Evolutionary conservation across 768 basidiomycete species (phyloP).

Genomic region (Suillus subalutaceus): DNA sequence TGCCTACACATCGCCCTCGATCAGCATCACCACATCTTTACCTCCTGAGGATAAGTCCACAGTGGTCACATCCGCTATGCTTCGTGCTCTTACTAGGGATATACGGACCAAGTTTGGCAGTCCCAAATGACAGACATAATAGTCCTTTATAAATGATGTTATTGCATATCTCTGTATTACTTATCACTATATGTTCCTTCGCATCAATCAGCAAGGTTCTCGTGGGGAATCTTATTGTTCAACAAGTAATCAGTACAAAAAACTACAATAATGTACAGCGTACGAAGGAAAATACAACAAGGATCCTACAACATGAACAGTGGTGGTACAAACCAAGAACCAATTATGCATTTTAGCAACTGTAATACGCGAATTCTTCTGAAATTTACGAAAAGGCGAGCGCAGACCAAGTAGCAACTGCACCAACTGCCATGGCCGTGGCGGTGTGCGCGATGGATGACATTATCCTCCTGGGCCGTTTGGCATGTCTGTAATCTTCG

Average conservation of each 20-base stretch:
- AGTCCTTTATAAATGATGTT: neutral
- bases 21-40: constrained; percentile 48
- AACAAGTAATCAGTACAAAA: constrained; percentile 4
- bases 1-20: constrained; percentile 45
- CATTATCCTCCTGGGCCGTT: constrained; percentile 46
- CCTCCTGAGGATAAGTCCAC: constrained; percentile 35
- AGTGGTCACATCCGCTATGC: constrained; percentile 63
- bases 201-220: neutral
- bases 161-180: constrained; percentile 3
- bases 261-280: constrained; percentile 7
- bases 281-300: constrained; percentile 4
- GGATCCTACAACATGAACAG: neutral
- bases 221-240: neutral
- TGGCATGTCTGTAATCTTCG: constrained; percentile 32
- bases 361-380: neutral
- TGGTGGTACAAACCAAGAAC: constrained; percentile 8
- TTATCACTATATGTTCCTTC: neutral
- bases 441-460: constrained; percentile 57
- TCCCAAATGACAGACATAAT: neutral
- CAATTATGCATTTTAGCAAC: constrained; percentile 6
- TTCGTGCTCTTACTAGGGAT: constrained; percentile 43
- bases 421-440: constrained; percentile 65
- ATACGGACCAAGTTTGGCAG: constrained; percentile 34
- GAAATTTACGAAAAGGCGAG: constrained; percentile 59
- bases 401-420: constrained; percentile 73